A percentile compares a stretch with the other conserved stretches of the same genome.
Conservation (phyloP, 345 rosid genomes). For the Citrus glauca region DNA sequence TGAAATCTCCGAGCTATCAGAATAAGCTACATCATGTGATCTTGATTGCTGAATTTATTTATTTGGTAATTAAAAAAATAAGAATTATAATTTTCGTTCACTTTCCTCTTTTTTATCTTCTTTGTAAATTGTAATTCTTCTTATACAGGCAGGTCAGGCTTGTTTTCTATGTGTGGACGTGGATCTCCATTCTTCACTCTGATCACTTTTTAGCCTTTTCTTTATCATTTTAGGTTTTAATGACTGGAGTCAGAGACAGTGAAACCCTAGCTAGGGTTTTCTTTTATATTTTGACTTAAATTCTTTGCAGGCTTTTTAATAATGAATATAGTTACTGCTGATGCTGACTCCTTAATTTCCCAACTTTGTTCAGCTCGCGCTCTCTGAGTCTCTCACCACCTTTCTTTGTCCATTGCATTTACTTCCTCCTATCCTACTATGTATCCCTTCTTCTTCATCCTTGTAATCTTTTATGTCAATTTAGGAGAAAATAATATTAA, state of each 20-base stretch:
- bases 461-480: neutral
- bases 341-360: slow-evolving; percentile 25
- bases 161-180: too few species aligned
- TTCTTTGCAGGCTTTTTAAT: slow-evolving; percentile 25
- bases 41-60: too few species aligned
- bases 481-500: neutral
- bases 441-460: neutral
- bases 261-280: slow-evolving; percentile 24
- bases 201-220: neutral
- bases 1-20: neutral
- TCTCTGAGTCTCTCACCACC: neutral
- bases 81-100: neutral
- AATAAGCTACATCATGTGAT: too few species aligned
- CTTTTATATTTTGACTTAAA: slow-evolving; percentile 16
- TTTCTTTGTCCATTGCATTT: neutral
- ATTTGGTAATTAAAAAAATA: neutral
- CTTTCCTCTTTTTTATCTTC: neutral
- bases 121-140: neutral
- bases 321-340: slow-evolving; percentile 20
- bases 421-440: neutral
- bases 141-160: too few species aligned
- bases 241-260: neutral
- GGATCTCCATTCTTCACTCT: neutral
- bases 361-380: slow-evolving; percentile 16
- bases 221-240: neutral